A percentile compares a stretch with the other conserved stretches of the same genome.
phyloP scores from a whole-genome alignment of 2,329 filamentous ascomycete species.

The Diaporthe eres region DNA sequence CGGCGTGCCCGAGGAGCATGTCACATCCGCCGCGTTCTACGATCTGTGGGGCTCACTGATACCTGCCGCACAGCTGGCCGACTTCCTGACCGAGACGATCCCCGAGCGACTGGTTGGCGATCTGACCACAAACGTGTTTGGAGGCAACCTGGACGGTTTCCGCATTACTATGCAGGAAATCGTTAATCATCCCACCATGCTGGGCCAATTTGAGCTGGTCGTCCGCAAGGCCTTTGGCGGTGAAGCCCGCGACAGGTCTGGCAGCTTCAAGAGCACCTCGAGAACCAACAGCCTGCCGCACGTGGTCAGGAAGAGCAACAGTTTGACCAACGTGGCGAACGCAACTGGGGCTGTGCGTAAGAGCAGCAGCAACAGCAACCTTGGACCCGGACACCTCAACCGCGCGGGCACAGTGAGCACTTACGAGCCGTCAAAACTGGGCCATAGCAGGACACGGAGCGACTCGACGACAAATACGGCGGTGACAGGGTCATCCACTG shows the following conservation, averaged over 20 bases:
- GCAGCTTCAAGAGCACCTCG: slow-evolving; percentile 26
- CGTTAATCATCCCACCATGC: slow-evolving; percentile 65
- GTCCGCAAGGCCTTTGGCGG: slow-evolving; percentile 46
- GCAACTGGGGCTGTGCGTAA: slow-evolving; percentile 18
- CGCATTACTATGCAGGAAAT: slow-evolving; percentile 63
- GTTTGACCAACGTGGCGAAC: slow-evolving; percentile 22
- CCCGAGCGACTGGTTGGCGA: slow-evolving; percentile 46
- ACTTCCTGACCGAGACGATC: slow-evolving; percentile 55
- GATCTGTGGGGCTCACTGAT: slow-evolving; percentile 65
- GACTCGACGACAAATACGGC: slow-evolving; percentile 39
- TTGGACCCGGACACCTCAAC: slow-evolving; percentile 14
- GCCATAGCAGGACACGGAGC: slow-evolving; percentile 36
- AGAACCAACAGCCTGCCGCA: slow-evolving; percentile 44
- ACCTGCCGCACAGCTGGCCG: slow-evolving; percentile 62
- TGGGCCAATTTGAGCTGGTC: slow-evolving; percentile 62
- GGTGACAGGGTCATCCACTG: slow-evolving; percentile 24
- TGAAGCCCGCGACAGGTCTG: slow-evolving; percentile 40
- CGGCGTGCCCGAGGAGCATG: slow-evolving; percentile 56
- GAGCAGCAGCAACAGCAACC: slow-evolving; percentile 37
- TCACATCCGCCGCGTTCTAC: slow-evolving; percentile 64
- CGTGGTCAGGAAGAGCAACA: slow-evolving; percentile 40
- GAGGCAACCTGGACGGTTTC: slow-evolving; percentile 53
- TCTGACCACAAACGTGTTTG: slow-evolving; percentile 55
- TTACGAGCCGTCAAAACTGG: slow-evolving; percentile 40
- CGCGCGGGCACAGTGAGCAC: slow-evolving; percentile 35